phyloP scores from a whole-genome alignment of 192 early-diverging fungal genomes.

The Geranomyces variabilis region DNA sequence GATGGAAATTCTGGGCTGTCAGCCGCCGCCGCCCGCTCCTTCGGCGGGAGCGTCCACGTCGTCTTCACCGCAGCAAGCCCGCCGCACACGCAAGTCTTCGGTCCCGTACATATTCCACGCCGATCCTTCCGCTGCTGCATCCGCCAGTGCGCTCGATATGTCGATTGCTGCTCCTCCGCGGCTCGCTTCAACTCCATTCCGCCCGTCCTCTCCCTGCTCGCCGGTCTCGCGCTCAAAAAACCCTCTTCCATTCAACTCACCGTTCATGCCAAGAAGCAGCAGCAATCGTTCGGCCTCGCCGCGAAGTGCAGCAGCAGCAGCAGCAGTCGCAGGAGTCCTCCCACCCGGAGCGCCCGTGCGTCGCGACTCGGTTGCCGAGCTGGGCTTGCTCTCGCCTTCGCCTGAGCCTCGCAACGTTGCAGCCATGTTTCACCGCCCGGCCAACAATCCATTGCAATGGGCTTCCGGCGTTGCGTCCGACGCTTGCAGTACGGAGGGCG shows the following conservation, averaged over 20 bases:
- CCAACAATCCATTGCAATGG: conserved; percentile 17
- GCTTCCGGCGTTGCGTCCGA: neutral
- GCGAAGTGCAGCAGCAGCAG: too few relatives aligned
- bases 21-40: neutral
- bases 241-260: conserved; percentile 29
- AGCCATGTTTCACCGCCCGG: neutral
- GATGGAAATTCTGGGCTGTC: conserved; percentile 27
- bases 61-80: neutral
- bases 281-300: conserved; percentile 3
- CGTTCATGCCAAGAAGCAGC: conserved; percentile 11
- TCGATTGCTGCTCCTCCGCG: conserved; percentile 18
- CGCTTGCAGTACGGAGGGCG: neutral
- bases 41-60: neutral
- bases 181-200: conserved; percentile 24
- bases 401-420: conserved; percentile 10
- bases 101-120: conserved; percentile 25
- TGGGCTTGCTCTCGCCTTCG: conserved; percentile 29
- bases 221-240: conserved; percentile 29
- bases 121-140: neutral
- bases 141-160: neutral
- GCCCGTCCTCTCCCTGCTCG: conserved; percentile 7
- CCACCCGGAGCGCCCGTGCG: too few relatives aligned
- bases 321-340: too few relatives aligned
- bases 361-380: conserved; percentile 17
- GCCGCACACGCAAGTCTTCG: conserved; percentile 9